Conservation (phyloP, 495 filamentous ascomycete species). For the Penicillium macrosclerotiorum region DNA sequence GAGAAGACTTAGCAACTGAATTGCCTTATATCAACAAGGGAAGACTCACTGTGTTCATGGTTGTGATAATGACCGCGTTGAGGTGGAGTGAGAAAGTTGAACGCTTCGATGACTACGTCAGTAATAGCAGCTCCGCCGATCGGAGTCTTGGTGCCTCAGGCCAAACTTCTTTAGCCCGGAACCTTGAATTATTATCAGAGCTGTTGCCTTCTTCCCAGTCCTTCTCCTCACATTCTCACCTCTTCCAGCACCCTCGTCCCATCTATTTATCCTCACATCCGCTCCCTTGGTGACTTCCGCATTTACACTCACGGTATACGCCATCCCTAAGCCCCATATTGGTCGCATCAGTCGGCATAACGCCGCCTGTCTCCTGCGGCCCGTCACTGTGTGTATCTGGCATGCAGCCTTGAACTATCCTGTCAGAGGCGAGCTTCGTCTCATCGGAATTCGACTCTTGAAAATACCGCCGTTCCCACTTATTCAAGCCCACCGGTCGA, state of each 20-base stretch:
- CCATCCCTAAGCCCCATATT: too few species aligned
- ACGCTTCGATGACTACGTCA: slow-evolving; percentile 39
- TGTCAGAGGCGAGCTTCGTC: slow-evolving; percentile 15
- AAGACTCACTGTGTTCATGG: slow-evolving; percentile 48
- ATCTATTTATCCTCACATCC: not conserved
- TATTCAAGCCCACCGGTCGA: not conserved
- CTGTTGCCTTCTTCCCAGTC: not conserved
- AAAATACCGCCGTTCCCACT: not conserved
- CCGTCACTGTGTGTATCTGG: slow-evolving; percentile 13
- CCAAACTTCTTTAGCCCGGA: slow-evolving; percentile 6
- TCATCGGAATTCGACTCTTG: not conserved
- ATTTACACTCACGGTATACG: too few species aligned
- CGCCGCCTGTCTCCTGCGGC: slow-evolving; percentile 17
- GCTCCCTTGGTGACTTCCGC: too few species aligned
- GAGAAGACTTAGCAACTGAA: slow-evolving; percentile 1
- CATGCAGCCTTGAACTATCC: slow-evolving; percentile 22
- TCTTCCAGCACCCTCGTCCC: not conserved
- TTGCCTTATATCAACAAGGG: not conserved
- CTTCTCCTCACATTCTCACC: not conserved
- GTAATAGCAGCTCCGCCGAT: slow-evolving; percentile 9
- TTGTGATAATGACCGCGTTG: slow-evolving; percentile 10
- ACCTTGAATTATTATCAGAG: not conserved
- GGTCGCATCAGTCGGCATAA: not conserved
- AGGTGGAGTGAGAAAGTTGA: slow-evolving; percentile 12
- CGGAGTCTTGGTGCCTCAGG: slow-evolving; percentile 23